These are phyloP conservation scores for Sphenostylis stenocarpa DNA, from an alignment of 306 rosid species.

Conservation along the genomic window DNA sequence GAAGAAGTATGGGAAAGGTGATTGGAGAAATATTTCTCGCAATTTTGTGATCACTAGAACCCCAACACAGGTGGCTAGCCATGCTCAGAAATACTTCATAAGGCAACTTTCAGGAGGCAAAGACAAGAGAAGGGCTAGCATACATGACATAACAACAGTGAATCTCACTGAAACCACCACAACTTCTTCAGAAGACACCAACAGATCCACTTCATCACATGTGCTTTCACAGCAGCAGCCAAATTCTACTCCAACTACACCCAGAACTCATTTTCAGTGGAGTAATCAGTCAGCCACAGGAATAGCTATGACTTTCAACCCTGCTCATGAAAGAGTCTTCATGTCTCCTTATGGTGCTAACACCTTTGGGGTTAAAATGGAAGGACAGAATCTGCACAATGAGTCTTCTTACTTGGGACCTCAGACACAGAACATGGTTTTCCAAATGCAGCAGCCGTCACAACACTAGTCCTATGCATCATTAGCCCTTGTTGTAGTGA, in stretches of 20 bases:
- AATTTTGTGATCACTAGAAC: constrained; percentile 79
- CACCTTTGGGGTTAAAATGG: constrained; percentile 55
- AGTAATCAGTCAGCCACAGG: constrained; percentile 45
- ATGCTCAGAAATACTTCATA: constrained; percentile 95
- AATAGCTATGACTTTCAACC: constrained; percentile 52
- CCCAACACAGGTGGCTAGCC: constrained; percentile 96
- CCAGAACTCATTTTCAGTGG: constrained; percentile 63
- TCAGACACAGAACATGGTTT: constrained; percentile 65
- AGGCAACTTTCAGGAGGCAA: constrained; percentile 87
- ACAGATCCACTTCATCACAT: constrained; percentile 47
- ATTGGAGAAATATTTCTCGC: constrained; percentile 94
- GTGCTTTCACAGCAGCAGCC: constrained; percentile 37
- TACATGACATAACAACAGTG: constrained; percentile 96
- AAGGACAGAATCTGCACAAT: constrained; percentile 51
- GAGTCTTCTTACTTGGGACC: constrained; percentile 61
- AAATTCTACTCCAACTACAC: constrained; percentile 30
- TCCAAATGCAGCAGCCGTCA: constrained; percentile 66
- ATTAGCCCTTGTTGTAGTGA: constrained; percentile 33
- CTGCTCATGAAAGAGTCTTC: constrained; percentile 47
- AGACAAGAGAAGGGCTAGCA: constrained; percentile 95
- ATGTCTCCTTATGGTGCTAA: constrained; percentile 51
- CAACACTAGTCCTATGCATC: constrained; percentile 53
- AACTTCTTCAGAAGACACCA: constrained; percentile 45
- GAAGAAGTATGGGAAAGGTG: constrained; percentile 90
- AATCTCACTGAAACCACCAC: constrained; percentile 57